These are phyloP conservation scores for Cordia subcordata DNA, from an alignment of 257 asterid species.

Conservation along the genomic window DNA sequence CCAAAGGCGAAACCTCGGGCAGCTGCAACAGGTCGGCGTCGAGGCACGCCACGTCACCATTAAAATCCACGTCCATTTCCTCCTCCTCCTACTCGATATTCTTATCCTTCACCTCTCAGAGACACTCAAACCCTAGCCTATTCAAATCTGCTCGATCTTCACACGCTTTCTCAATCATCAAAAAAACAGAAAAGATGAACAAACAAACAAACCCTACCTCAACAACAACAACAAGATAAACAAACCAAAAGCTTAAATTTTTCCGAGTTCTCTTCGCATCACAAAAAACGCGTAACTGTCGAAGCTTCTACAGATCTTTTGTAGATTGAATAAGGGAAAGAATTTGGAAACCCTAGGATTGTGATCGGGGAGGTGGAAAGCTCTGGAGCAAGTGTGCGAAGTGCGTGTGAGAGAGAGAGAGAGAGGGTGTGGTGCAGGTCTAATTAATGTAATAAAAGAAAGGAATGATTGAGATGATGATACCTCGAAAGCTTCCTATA, in stretches of 20 bases:
- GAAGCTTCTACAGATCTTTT: background rate
- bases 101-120: too few relatives aligned
- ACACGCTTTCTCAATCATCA: conserved; percentile 5
- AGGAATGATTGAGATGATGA: background rate
- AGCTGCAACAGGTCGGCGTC: conserved; percentile 89
- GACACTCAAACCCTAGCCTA: too few relatives aligned
- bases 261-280: background rate
- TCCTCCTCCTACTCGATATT: background rate
- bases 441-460: background rate
- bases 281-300: background rate
- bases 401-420: background rate
- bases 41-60: conserved; percentile 68
- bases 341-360: background rate
- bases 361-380: background rate
- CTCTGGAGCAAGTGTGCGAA: background rate
- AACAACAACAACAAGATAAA: background rate
- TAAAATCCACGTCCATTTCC: conserved; percentile 80
- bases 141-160: background rate
- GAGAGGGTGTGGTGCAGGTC: background rate
- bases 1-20: conserved; percentile 78
- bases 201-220: conserved; percentile 20
- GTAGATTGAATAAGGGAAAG: background rate
- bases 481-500: conserved; percentile 10
- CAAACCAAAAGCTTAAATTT: too few relatives aligned
- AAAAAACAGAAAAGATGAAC: conserved; percentile 20